Evolutionary conservation across 441 rosid species (phyloP).

Genomic region (Viola pubescens): DNA sequence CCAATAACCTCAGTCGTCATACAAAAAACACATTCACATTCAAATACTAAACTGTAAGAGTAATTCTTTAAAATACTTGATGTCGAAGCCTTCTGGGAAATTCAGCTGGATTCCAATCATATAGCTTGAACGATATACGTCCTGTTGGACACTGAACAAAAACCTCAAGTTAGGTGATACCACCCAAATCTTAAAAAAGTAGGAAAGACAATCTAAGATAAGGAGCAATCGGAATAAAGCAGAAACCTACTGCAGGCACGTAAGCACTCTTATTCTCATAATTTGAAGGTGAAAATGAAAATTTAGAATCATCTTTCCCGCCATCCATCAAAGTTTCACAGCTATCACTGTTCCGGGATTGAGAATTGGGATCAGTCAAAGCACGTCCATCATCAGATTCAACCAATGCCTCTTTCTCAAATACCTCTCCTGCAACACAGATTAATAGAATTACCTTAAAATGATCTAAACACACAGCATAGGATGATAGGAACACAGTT

Average conservation of each 20-base stretch:
- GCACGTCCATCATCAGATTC: constrained; percentile 52
- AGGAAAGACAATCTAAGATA: constrained; percentile 1
- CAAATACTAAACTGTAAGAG: constrained; percentile 57
- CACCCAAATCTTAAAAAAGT: background rate
- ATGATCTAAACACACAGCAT: background rate
- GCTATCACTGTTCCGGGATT: constrained; percentile 51
- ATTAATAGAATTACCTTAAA: constrained; percentile 6
- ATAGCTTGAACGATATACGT: constrained; percentile 93
- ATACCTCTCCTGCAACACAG: constrained; percentile 38
- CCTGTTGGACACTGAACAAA: constrained; percentile 84
- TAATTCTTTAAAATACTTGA: constrained; percentile 72
- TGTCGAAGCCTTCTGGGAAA: constrained; percentile 97
- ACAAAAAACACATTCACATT: constrained; percentile 14
- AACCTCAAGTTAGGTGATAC: constrained; percentile 22
- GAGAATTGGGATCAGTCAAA: constrained; percentile 43
- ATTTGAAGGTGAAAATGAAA: constrained; percentile 50
- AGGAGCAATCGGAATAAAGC: constrained; percentile 7
- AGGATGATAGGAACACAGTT: background rate
- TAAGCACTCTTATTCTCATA: constrained; percentile 57
- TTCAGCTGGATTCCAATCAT: constrained; percentile 99
- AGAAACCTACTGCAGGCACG: constrained; percentile 63
- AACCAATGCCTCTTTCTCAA: constrained; percentile 48
- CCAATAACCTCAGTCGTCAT: constrained; percentile 15
- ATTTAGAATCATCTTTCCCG: constrained; percentile 49
- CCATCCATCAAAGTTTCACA: constrained; percentile 45